A percentile compares a stretch with the other conserved stretches of the same genome.
Evolutionary conservation across 495 filamentous ascomycete genomes (phyloP).

Genomic region (Filosporella fistucella): DNA sequence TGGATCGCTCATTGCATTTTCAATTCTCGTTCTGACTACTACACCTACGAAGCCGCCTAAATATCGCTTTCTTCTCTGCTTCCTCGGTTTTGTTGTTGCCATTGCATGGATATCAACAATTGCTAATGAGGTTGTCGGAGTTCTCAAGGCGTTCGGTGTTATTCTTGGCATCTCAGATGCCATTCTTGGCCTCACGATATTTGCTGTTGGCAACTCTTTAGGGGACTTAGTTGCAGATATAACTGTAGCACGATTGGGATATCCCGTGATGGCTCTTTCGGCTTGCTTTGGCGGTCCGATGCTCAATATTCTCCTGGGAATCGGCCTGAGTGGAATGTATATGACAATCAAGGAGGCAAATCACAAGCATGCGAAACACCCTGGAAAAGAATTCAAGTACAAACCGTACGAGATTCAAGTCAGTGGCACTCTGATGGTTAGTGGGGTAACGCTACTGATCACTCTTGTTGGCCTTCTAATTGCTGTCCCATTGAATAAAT

Average conservation of each 20-base stretch:
- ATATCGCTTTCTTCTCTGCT: conserved; percentile 73
- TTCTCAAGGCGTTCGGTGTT: conserved; percentile 90
- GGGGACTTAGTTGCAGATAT: conserved; percentile 94
- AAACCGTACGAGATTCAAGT: conserved; percentile 77
- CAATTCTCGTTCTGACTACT: conserved; percentile 58
- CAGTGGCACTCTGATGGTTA: conserved; percentile 76
- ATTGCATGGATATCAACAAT: conserved; percentile 97
- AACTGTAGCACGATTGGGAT: conserved; percentile 87
- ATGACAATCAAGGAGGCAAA: conserved; percentile 65
- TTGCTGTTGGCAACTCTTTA: conserved; percentile 93
- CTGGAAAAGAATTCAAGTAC: conserved; percentile 43
- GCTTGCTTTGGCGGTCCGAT: conserved; percentile 97
- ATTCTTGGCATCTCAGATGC: conserved; percentile 93
- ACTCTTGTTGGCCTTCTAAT: conserved; percentile 77
- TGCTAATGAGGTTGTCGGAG: conserved; percentile 91
- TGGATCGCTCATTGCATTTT: conserved; percentile 61
- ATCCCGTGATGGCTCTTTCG: conserved; percentile 93
- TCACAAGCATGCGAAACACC: conserved; percentile 51
- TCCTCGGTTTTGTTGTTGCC: conserved; percentile 84
- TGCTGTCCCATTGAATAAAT: conserved; percentile 78
- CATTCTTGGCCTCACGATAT: conserved; percentile 91
- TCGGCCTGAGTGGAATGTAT: conserved; percentile 82
- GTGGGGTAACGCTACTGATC: conserved; percentile 71
- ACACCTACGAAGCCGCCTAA: conserved; percentile 49
- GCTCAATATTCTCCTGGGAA: conserved; percentile 94